Conservation (phyloP, 345 rosid species). For the Pseudoturritis turrita region DNA sequence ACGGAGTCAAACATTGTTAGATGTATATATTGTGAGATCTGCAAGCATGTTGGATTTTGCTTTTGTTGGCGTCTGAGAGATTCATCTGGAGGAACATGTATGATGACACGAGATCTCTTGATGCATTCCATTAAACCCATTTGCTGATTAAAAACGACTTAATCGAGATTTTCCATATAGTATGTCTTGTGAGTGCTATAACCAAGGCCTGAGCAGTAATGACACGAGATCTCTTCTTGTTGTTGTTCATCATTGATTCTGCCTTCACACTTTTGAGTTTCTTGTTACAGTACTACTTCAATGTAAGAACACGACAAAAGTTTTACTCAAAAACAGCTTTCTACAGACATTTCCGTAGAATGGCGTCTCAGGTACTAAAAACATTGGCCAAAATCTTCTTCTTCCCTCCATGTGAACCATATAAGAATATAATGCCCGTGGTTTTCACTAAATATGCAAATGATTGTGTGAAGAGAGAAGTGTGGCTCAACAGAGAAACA, state of each 20-base stretch:
- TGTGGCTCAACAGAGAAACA: background rate
- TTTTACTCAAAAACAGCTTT: background rate
- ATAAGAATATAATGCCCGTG: no score
- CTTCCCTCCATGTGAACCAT: background rate
- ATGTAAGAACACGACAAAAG: constrained; percentile 6
- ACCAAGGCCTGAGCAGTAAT: no score
- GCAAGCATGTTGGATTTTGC: background rate
- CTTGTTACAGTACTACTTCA: background rate
- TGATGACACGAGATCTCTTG: background rate
- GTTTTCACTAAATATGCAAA: background rate
- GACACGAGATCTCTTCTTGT: no score
- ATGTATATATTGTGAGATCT: background rate
- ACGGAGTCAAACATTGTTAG: background rate
- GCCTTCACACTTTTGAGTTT: background rate
- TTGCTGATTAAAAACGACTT: no score
- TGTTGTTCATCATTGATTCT: background rate
- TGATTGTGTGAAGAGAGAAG: background rate
- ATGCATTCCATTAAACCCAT: no score
- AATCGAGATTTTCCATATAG: no score
- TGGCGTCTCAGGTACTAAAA: background rate
- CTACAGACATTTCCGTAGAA: background rate
- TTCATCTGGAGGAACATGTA: background rate
- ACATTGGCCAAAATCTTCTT: background rate
- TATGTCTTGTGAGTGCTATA: no score
- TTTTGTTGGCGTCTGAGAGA: background rate